phyloP scores from a whole-genome alignment of 2,329 filamentous ascomycete genomes.

The Sarocladium kiliense region DNA sequence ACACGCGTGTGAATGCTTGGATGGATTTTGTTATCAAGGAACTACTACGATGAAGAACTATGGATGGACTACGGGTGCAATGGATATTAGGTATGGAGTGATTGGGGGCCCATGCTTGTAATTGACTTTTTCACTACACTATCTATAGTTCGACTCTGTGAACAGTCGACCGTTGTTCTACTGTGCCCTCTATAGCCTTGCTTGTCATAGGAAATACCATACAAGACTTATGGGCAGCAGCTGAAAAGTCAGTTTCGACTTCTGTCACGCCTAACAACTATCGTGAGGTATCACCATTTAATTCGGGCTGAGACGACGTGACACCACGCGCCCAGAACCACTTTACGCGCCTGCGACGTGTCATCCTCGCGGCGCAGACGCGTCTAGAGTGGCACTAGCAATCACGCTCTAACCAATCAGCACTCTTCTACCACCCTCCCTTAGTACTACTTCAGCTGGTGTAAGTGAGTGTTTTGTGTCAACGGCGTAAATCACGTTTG shows the following conservation, averaged over 20 bases:
- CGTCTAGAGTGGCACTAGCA: neutral
- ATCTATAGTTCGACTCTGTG: neutral
- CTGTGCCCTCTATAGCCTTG: neutral
- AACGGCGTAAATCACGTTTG: too few species aligned
- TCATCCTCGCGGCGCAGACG: neutral
- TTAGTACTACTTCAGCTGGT: neutral
- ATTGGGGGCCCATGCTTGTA: slow-evolving; percentile 2
- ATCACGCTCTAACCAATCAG: neutral
- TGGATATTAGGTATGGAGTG: slow-evolving; percentile 7
- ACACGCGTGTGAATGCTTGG: neutral
- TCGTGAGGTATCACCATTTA: too few species aligned
- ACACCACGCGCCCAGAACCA: neutral
- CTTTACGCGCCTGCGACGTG: slow-evolving; percentile 6
- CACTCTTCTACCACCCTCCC: neutral
- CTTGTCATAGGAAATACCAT: too few species aligned
- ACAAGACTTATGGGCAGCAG: too few species aligned
- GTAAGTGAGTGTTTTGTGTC: neutral
- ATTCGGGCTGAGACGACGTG: neutral
- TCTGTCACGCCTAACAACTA: too few species aligned
- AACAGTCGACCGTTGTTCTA: neutral
- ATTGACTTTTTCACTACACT: neutral
- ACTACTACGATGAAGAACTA: neutral
- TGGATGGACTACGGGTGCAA: slow-evolving; percentile 2
- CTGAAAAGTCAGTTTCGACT: too few species aligned
- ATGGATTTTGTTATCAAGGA: neutral